phyloP scores from a whole-genome alignment of 1,139 yeast species.

The Scheffersomyces stambukii region DNA sequence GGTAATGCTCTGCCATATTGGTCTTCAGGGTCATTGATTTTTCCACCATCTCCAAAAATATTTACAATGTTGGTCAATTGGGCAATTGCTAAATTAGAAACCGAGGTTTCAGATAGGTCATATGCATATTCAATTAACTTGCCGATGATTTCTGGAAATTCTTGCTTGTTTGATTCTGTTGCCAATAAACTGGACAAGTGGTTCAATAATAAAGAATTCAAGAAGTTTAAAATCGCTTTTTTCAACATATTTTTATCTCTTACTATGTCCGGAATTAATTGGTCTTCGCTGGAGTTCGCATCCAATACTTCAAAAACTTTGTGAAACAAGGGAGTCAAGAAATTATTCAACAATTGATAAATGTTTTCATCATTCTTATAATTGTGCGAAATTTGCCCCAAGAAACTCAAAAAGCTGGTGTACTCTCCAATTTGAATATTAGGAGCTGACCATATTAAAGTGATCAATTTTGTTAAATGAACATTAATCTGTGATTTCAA shows the following conservation, averaged over 20 bases:
- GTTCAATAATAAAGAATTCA: slow-evolving; percentile 70
- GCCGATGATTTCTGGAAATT: slow-evolving; percentile 61
- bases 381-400: slow-evolving; percentile 83
- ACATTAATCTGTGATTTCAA: slow-evolving; percentile 40
- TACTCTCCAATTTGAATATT: slow-evolving; percentile 62
- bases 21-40: slow-evolving; percentile 51
- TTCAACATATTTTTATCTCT: slow-evolving; percentile 62
- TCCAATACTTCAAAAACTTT: slow-evolving; percentile 59
- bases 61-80: slow-evolving; percentile 65
- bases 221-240: slow-evolving; percentile 63
- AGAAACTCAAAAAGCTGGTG: slow-evolving; percentile 75
- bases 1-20: slow-evolving; percentile 51
- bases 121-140: slow-evolving; percentile 65
- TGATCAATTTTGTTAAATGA: slow-evolving; percentile 69
- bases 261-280: slow-evolving; percentile 44
- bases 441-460: slow-evolving; percentile 66
- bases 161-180: slow-evolving; percentile 58
- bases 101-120: slow-evolving; percentile 47
- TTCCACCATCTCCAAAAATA: slow-evolving; percentile 59
- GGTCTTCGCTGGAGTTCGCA: slow-evolving; percentile 15
- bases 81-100: slow-evolving; percentile 67
- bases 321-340: slow-evolving; percentile 68
- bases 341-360: slow-evolving; percentile 67
- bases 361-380: slow-evolving; percentile 65
- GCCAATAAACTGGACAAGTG: slow-evolving; percentile 75